These are phyloP conservation scores for Cyclanthera cordifolia DNA, from an alignment of 306 rosid genomes.

Conservation along the genomic window DNA sequence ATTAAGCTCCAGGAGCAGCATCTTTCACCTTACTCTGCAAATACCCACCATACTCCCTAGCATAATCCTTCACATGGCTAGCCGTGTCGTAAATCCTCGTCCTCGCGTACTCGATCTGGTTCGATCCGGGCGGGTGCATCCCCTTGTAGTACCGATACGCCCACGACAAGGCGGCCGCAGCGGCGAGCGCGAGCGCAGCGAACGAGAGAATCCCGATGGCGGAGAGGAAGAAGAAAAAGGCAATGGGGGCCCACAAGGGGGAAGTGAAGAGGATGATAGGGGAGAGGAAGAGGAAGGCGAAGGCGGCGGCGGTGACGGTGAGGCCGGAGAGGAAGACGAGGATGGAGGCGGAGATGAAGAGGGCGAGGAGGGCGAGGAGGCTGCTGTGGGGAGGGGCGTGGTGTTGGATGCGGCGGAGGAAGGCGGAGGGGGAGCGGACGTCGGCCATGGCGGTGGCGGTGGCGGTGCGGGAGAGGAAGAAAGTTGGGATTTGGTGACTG, in stretches of 20 bases:
- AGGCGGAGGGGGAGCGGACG: conserved; percentile 15
- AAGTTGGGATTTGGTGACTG: conserved; percentile 11
- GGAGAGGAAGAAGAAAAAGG: conserved; percentile 18
- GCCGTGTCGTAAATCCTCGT: conserved; percentile 70
- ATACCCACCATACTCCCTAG: conserved; percentile 71
- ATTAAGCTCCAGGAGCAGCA: conserved; percentile 81
- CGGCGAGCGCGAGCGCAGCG: conserved; percentile 27
- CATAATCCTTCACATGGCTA: conserved; percentile 69
- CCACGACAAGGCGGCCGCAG: conserved; percentile 44
- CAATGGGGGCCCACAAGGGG: conserved; percentile 69
- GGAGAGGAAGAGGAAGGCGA: conserved; percentile 32
- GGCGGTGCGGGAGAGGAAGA: not conserved
- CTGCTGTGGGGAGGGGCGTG: conserved; percentile 56
- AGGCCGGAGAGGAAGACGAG: conserved; percentile 48
- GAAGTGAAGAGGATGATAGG: conserved; percentile 46
- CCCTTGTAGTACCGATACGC: conserved; percentile 54
- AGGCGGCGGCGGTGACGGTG: conserved; percentile 25
- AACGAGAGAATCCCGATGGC: conserved; percentile 32
- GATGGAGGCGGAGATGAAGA: conserved; percentile 38
- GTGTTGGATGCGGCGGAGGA: conserved; percentile 30
- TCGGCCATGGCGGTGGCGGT: conserved; percentile 52
- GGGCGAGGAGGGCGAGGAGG: conserved; percentile 35
- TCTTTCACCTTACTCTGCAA: conserved; percentile 68
- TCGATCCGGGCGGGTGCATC: conserved; percentile 71
- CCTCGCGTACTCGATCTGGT: conserved; percentile 57